Conservation (phyloP, 2,329 filamentous ascomycete genomes). For the Teratosphaeria gauchensis region DNA sequence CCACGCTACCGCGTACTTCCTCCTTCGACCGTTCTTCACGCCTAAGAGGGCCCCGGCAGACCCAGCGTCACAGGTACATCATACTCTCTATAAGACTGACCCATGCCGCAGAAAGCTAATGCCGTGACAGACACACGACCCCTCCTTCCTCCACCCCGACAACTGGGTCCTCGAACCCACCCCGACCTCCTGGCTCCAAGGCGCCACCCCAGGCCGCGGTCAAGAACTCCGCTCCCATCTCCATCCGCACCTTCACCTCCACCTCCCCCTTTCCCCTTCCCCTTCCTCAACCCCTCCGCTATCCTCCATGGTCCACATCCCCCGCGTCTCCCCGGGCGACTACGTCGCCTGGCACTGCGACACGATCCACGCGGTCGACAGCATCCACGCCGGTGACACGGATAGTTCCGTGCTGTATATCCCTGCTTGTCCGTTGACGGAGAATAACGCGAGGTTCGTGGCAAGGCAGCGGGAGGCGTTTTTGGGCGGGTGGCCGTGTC, state of each 20-base stretch:
- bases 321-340: slow-evolving; percentile 60
- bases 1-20: slow-evolving; percentile 66
- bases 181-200: slow-evolving; percentile 55
- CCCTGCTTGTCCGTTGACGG: slow-evolving; percentile 72
- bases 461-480: slow-evolving; percentile 63
- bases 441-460: slow-evolving; percentile 62
- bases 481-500: slow-evolving; percentile 43
- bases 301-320: slow-evolving; percentile 61
- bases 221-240: slow-evolving; percentile 57
- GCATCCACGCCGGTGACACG: slow-evolving; percentile 56
- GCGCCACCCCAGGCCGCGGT: slow-evolving; percentile 56
- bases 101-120: no score
- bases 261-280: slow-evolving; percentile 17
- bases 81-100: no score
- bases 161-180: slow-evolving; percentile 53
- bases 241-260: slow-evolving; percentile 62
- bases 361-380: slow-evolving; percentile 73
- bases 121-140: slow-evolving; percentile 31
- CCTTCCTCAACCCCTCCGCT: neutral
- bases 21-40: slow-evolving; percentile 77
- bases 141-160: slow-evolving; percentile 38
- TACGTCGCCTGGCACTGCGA: slow-evolving; percentile 69
- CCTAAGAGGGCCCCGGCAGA: slow-evolving; percentile 33
- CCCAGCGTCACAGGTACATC: slow-evolving; percentile 11
- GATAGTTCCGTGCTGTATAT: slow-evolving; percentile 88